Evolutionary conservation across 768 basidiomycete genomes (phyloP), one percentile per base, ranked within the genome.

Genomic region (Rhodosporidiobolus sp.): DNA sequence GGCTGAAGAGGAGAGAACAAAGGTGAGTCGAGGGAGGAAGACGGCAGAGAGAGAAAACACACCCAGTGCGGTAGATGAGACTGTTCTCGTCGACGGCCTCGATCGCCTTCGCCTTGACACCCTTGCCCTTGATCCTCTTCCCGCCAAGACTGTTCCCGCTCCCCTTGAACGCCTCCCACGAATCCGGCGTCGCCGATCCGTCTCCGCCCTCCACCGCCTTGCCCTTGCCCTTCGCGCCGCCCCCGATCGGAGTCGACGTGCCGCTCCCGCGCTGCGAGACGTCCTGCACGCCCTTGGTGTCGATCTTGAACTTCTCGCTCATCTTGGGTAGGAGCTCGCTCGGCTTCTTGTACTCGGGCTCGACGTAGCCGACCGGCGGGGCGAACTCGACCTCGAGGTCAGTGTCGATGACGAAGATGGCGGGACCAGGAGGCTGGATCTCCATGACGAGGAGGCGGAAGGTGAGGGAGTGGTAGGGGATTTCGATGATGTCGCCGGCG

Each of bases 351-450:
- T 90, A 86, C 76, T 93, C 89, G 3, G 96, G 96, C 80, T 98
- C 96, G 48, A 94, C 90, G 79, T 98, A 99, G 50, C 82, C 83
- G 53, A 83, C 80, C 0, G 95, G 95, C 1, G 94, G 83, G 1
- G 91, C 96, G 79, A 98, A 98, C 81, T 99, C 96, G 66, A 98
- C 96, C 76, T 97, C 94, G 2, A 99, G 87, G 85, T 99, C 96
- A 0, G 94, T 97, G 79, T 99, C 94, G 63, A 96, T 82, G 63
- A 97, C 87, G 59, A 84, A 88, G 77, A 99, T 97, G 14, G 94
- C 95, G 68, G 87, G 87, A 28, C 89, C 91, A 14, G 90, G 90
- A 3, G 94, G 93, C 56, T 84, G 86, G 19, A 89, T 87, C 82
- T 98, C 95, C 92, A 98, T 96, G 49, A 99, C 89, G 54, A 97